phyloP scores from a whole-genome alignment of 371 early-diverging fungal genomes.

The Choanephora cucurbitarum region DNA sequence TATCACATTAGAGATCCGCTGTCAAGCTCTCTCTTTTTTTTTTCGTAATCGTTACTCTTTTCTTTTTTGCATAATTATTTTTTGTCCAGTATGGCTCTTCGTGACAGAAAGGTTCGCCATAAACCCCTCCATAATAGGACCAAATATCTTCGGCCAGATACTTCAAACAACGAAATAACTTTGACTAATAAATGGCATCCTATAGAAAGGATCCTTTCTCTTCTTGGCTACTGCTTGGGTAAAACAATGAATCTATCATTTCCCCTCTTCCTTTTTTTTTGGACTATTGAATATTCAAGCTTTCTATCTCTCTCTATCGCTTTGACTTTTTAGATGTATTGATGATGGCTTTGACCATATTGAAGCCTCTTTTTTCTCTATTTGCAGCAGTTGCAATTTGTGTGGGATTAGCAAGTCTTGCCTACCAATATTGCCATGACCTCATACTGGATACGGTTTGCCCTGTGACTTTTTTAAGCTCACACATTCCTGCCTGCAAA shows the following conservation, averaged over 20 bases:
- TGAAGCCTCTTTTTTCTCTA: slow-evolving; percentile 26
- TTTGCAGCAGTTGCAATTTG: slow-evolving; percentile 12
- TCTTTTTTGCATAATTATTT: not conserved
- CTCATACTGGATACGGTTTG: slow-evolving; percentile 22
- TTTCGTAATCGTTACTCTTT: not conserved
- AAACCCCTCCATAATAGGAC: not conserved
- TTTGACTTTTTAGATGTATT: slow-evolving; percentile 11
- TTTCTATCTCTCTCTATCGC: not conserved
- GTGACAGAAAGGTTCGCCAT: not conserved
- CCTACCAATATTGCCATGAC: slow-evolving; percentile 13
- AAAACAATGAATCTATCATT: not conserved
- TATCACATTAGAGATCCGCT: too few relatives aligned
- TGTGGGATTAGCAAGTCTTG: slow-evolving; percentile 7
- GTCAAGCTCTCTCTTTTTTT: not conserved
- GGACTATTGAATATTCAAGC: not conserved
- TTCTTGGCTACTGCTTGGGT: slow-evolving; percentile 1
- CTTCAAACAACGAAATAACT: not conserved
- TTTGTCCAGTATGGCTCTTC: not conserved
- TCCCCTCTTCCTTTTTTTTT: too few relatives aligned
- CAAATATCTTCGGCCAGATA: not conserved
- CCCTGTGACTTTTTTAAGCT: slow-evolving; percentile 21
- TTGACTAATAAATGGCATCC: not conserved
- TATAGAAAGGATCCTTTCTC: not conserved
- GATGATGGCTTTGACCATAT: slow-evolving; percentile 14
- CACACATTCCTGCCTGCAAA: slow-evolving; percentile 27